Evolutionary conservation across 805 yeast genomes (phyloP).

Genomic region (Candida sphagnicola): DNA sequence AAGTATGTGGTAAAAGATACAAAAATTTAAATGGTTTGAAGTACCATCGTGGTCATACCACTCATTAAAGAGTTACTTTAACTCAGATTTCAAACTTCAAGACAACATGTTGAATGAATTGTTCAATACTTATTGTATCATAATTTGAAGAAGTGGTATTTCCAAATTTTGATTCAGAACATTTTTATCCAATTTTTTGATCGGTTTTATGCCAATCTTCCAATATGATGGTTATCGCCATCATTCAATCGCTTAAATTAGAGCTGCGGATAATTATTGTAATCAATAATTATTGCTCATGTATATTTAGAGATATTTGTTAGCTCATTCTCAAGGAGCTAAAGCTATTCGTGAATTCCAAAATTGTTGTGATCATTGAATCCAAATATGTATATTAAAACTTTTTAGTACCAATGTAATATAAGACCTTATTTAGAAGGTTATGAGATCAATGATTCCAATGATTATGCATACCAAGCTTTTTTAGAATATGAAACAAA

Average conservation of each 20-base stretch:
- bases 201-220: no score
- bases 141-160: neutral
- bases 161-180: neutral
- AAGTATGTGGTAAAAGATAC: conserved; percentile 96
- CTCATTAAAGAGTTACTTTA: conserved; percentile 51
- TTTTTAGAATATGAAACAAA: no score
- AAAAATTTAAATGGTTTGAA: conserved; percentile 94
- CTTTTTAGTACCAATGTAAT: conserved; percentile 1
- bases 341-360: no score
- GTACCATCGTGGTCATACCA: conserved; percentile 97
- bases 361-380: neutral
- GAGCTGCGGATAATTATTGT: no score
- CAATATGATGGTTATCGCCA: no score
- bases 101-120: no score
- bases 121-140: neutral
- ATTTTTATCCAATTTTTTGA: no score
- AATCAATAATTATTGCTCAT: neutral
- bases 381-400: conserved; percentile 1
- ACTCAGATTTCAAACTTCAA: no score
- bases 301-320: neutral
- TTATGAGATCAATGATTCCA: neutral
- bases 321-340: neutral
- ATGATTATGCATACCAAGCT: neutral
- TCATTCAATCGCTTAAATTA: no score
- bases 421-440: neutral